Evolutionary conservation across 306 rosid genomes (phyloP), one percentile per base, ranked within the genome.

Genomic region (Elaeagnus macrophylla): DNA sequence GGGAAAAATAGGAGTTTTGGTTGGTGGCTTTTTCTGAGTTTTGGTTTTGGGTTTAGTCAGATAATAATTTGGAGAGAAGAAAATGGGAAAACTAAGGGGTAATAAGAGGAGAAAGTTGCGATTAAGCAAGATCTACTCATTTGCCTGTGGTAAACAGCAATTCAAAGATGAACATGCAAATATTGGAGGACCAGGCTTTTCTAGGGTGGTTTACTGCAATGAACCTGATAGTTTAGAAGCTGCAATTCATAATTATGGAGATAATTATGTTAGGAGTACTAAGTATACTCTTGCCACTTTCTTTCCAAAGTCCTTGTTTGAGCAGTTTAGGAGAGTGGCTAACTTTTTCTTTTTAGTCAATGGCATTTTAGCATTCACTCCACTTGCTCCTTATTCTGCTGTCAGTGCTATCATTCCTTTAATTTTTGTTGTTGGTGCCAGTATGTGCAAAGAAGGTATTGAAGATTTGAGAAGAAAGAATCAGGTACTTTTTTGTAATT

Each of bases 301-400:
- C 77, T 64, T 88, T 65, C 96, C 96, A 0, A 88, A 84, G 41
- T 81, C 94, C 43, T 70, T 88, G 72, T 88, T 88, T 77, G 96
- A 88, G 77, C 96, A 88, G 72, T 88, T 88, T 54, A 88, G 96
- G 73, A 84, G 96, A 58, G 94, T 84, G 42, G 96, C 96, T 16
- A 88, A 88, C 71, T 88, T 88, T 67, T 88, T 17, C 67, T 88
- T 88, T 53, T 67, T 88, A 67, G 83, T 88, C 8, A 61, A 62
- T 62, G 96, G 96, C 10, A 13, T 35, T 50, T 76, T 88, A 63
- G 59, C 96, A 14, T 88, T 88, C 67, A 88, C 94, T n/a, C 51
- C 78, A 9, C 81, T 88, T 72, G 80, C 96, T 67, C 96, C 96
- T 39, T 88, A 75, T 51, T 7, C 75, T 9, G 81, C 94, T 61